Percentiles rank a stretch among this genome's conserved stretches.
Evolutionary conservation across 768 basidiomycete species (phyloP).

Genomic region (Tubosaeta sp.): DNA sequence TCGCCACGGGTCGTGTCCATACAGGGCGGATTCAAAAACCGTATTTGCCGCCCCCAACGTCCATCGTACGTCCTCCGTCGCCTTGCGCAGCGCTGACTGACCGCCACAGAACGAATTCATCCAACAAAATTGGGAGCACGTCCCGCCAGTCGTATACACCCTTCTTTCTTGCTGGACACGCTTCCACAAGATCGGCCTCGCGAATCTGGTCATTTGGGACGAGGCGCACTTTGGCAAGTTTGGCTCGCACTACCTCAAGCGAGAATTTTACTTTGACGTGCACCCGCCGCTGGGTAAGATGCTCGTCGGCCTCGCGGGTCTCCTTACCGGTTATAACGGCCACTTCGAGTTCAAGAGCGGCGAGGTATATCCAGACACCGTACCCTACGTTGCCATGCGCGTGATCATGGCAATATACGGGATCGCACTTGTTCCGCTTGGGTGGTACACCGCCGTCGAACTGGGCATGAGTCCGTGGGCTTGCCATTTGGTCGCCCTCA

Average conservation of each 20-base stretch:
- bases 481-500: conserved; percentile 87
- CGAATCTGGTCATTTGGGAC: conserved; percentile 92
- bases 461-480: conserved; percentile 88
- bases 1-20: conserved; percentile 37
- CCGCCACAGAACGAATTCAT: conserved; percentile 63
- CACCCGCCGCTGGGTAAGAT: conserved; percentile 99
- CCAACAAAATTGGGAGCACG: conserved; percentile 72
- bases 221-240: conserved; percentile 99
- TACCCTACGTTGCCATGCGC: conserved; percentile 93
- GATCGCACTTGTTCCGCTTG: conserved; percentile 91
- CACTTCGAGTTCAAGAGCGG: conserved; percentile 94
- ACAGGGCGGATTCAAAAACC: conserved; percentile 61
- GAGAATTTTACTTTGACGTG: conserved; percentile 99
- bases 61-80: conserved; percentile 41
- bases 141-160: conserved; percentile 83
- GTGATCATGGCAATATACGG: conserved; percentile 94
- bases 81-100: conserved; percentile 13
- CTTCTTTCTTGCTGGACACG: conserved; percentile 93
- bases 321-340: conserved; percentile 89
- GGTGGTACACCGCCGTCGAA: conserved; percentile 95
- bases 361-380: conserved; percentile 70
- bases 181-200: conserved; percentile 86
- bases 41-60: conserved; percentile 62
- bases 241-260: conserved; percentile 95
- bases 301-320: conserved; percentile 92